Conservation (phyloP, 441 rosid species). For the Populus tomentosa region DNA sequence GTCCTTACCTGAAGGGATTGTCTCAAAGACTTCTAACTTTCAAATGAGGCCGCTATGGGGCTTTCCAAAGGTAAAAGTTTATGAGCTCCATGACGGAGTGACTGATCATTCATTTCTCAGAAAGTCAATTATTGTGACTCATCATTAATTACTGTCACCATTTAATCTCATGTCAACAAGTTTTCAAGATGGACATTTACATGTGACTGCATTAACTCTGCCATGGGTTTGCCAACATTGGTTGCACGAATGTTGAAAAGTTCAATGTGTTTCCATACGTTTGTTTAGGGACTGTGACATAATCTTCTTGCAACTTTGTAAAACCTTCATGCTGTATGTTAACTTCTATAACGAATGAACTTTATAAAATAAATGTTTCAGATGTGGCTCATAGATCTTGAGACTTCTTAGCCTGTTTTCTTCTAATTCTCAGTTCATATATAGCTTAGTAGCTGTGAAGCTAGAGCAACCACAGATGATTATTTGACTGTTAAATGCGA, state of each 20-base stretch:
- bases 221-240: not conserved
- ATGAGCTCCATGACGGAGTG: constrained; percentile 1
- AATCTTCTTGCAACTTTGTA: not conserved
- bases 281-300: not conserved
- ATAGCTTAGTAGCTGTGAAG: not conserved
- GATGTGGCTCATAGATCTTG: not conserved
- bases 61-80: constrained; percentile 38
- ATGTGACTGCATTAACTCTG: not conserved
- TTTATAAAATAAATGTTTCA: not conserved
- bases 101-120: no score
- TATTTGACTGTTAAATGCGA: not conserved
- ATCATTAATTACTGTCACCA: not conserved
- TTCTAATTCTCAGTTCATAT: not conserved
- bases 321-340: not conserved
- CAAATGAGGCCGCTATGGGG: constrained; percentile 65
- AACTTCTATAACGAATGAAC: not conserved
- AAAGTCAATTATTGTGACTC: no score
- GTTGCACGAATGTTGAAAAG: not conserved
- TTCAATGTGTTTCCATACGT: not conserved
- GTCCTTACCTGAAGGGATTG: constrained; percentile 51
- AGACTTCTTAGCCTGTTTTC: not conserved
- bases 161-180: not conserved
- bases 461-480: not conserved
- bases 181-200: not conserved
- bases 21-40: constrained; percentile 44